Base-by-base conservation (phyloP, 1,284 basidiomycete species). In the Tylopilus orsonianus region DNA sequence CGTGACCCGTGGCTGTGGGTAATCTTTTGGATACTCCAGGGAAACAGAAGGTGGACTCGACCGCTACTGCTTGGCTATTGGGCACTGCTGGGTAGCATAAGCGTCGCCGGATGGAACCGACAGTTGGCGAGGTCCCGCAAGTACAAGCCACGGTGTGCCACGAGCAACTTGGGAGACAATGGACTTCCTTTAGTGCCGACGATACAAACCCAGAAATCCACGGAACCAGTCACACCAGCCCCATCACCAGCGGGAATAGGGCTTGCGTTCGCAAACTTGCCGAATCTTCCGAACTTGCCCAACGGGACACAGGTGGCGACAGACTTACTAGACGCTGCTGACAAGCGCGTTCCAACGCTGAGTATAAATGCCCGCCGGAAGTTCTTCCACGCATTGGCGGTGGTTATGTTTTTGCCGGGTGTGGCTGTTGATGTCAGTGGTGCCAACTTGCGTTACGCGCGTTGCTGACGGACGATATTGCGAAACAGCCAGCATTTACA, bases 331-430 rank as follows among this genome's bases (percentile, higher is more conserved):
- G 89, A 93, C 62, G 90, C 88, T 27, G 91, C 90, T 2, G 87
- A 93, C 68, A 91, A 90, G 68, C 83, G 82, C 50, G 86, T 94
- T 50, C 91, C 92, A n/a, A 91, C 88, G 19, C 72, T 99, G 50
- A 85, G 88, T 36, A 74, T 98, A 53, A 99, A 99, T 66, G 92
- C 91, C n/a, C 78, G 96, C 46, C 79, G 97, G 48, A 99, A 99
- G 70, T 97, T 90, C 70, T 99, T 99, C 73, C 97, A 99, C 72
- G 92, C 85, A 13, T 75, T 99, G 29, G 93, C 96, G 1, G 93
- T 98, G 42, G 76, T 93, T 30, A 95, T 99, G 89, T 98, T 99
- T 65, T 73, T 97, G 35, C 97, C 97, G 4, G 95, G 94, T 0
- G 85, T 99, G 45, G 88, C 86, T 0, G 70, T 92, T 62, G 97